Evolutionary conservation across 148 eudicot genomes (phyloP).

Genomic region (Persicaria maculosa): DNA sequence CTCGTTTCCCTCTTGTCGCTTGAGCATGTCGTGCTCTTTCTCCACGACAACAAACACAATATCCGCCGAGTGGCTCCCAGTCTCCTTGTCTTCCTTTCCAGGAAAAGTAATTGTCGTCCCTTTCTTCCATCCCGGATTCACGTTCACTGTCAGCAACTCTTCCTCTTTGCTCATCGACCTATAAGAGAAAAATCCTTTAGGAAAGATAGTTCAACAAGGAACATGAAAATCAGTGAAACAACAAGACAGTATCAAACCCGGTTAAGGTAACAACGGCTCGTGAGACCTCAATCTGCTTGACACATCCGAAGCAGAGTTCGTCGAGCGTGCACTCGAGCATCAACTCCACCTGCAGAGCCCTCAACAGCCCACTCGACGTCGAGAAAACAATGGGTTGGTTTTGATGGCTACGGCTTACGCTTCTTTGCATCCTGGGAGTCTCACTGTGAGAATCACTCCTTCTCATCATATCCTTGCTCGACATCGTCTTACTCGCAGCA

Average conservation of each 20-base stretch:
- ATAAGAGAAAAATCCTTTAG: background rate
- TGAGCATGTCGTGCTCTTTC: slow-evolving; percentile 35
- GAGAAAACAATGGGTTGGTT: slow-evolving; percentile 34
- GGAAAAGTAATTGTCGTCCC: slow-evolving; percentile 59
- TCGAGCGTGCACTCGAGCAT: slow-evolving; percentile 58
- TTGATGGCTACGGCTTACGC: slow-evolving; percentile 13
- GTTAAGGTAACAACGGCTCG: slow-evolving; percentile 30
- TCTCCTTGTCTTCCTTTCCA: slow-evolving; percentile 26
- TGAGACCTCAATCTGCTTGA: slow-evolving; percentile 38
- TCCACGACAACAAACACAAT: slow-evolving; percentile 34
- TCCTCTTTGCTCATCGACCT: slow-evolving; percentile 40
- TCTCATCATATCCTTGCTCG: background rate
- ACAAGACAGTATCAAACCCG: slow-evolving; percentile 29
- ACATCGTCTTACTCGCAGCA: background rate
- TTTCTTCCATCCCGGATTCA: slow-evolving; percentile 62
- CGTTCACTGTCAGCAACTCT: slow-evolving; percentile 40
- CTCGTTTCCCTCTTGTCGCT: slow-evolving; percentile 38
- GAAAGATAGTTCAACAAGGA: background rate
- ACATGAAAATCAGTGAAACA: background rate
- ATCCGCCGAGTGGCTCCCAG: slow-evolving; percentile 32
- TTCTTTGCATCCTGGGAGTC: slow-evolving; percentile 3
- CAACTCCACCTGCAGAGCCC: slow-evolving; percentile 32
- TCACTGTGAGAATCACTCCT: background rate
- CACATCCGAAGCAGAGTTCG: slow-evolving; percentile 61
- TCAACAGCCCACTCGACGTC: slow-evolving; percentile 34